Base-by-base conservation (phyloP, 345 rosid species). In the Bruguiera gymnorhiza region DNA sequence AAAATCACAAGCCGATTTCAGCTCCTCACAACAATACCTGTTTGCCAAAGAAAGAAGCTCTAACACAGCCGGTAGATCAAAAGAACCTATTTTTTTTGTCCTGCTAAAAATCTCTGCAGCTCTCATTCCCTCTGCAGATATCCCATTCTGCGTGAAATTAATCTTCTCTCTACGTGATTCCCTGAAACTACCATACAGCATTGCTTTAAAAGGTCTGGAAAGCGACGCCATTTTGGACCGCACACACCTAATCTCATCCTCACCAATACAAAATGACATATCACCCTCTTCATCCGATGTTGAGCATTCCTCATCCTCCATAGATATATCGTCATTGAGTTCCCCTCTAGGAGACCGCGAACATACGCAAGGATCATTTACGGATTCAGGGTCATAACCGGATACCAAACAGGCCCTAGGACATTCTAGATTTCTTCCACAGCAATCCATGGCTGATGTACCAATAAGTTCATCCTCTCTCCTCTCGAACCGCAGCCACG, bases 401-500 rank as follows among this genome's bases (percentile, higher is more conserved):
- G 88, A 23, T 8, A 87, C 83, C 78, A 96, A 76, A 59, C 85
- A 82, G n/a, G 97, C 92, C 77, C 73, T 84, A 2, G 98, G 99
- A 53, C 99, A 96, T 68, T 96, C 96, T 39, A 90, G 59, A 63
- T 85, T 96, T 53, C 93, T 84, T 32, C 97, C 97, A 29, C 84
- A 82, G 56, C 98, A 96, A 77, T 88, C 92, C 96, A 95, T 86
- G 16, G 96, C 80, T 6, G 81, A 81, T 0, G 84, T 81, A 27
- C 96, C 99, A 43, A 84, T 78, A 2, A 92, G 86, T 72, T 92
- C 98, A 70, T 96, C 92, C 43, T 96, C 98, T 63, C 99, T 87
- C 87, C 99, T 86, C 86, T 96, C 99, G 52, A 46, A 96, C 59
- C 96, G 76, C 56, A 96, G 81, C 96, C 99, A 96, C 3, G 99